A percentile compares a stretch with the other conserved stretches of the same genome.
Evolutionary conservation across 495 filamentous ascomycete genomes (phyloP).

Genomic region (Aspergillus olivimuriae): DNA sequence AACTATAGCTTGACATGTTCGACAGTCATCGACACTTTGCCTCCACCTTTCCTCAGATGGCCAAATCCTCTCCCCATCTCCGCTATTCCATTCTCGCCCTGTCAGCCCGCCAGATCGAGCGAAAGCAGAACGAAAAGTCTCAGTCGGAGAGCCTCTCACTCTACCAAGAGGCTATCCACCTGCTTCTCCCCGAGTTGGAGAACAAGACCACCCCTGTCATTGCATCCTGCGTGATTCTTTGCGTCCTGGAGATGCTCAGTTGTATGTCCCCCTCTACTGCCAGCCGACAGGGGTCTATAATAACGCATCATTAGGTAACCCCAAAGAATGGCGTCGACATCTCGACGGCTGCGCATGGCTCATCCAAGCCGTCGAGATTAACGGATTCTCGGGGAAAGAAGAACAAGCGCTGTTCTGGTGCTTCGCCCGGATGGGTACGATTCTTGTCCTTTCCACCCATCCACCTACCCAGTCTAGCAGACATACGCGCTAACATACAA

Average conservation of each 20-base stretch:
- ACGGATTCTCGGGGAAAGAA: constrained; percentile 35
- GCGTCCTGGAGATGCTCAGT: constrained; percentile 39
- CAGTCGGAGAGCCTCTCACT: constrained; percentile 36
- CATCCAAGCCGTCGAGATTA: constrained; percentile 31
- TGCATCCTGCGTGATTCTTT: constrained; percentile 35
- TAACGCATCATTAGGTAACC: constrained; percentile 26
- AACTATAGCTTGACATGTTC: constrained; percentile 40
- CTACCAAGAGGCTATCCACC: constrained; percentile 39
- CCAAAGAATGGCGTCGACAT: constrained; percentile 40
- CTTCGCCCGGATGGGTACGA: constrained; percentile 42
- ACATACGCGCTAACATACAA: too few relatives aligned
- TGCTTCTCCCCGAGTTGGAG: constrained; percentile 32
- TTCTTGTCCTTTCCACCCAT: too few relatives aligned
- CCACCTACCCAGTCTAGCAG: too few relatives aligned
- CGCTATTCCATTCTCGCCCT: constrained; percentile 37
- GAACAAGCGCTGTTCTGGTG: constrained; percentile 43
- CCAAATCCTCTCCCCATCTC: constrained; percentile 31
- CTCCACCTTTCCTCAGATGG: constrained; percentile 33
- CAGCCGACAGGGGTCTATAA: too few relatives aligned
- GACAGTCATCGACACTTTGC: constrained; percentile 39
- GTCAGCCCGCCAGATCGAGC: constrained; percentile 39
- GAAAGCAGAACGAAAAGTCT: constrained; percentile 27
- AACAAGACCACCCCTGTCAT: constrained; percentile 33
- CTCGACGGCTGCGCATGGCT: constrained; percentile 42
- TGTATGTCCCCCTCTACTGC: constrained; percentile 20